Percentiles rank a stretch among this genome's conserved stretches.
Evolutionary conservation across 768 basidiomycete species (phyloP).

Genomic region (Lactifluus rugatus): DNA sequence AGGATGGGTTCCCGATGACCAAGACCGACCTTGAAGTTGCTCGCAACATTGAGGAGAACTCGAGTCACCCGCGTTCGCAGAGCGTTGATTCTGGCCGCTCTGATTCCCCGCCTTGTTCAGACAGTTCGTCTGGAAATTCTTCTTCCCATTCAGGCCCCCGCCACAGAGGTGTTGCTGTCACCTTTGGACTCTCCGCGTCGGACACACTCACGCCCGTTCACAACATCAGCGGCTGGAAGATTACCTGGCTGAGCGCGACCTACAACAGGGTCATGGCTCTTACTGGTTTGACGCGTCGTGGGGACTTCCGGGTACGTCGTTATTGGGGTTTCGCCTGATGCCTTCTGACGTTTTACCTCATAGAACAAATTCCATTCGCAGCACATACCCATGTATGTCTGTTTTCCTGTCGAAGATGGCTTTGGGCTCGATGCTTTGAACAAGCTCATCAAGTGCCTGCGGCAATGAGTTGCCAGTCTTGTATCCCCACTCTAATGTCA

Average conservation of each 20-base stretch:
- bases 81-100: slow-evolving; percentile 7
- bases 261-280: slow-evolving; percentile 33
- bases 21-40: slow-evolving; percentile 1
- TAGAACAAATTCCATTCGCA: slow-evolving; percentile 40
- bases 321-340: too few species aligned
- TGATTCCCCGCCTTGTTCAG: neutral
- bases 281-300: slow-evolving; percentile 33
- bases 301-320: slow-evolving; percentile 35
- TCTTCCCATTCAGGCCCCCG: slow-evolving; percentile 14
- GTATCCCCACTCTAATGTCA: neutral
- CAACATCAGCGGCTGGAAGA: slow-evolving; percentile 40
- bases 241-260: slow-evolving; percentile 35
- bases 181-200: slow-evolving; percentile 42
- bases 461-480: slow-evolving; percentile 5
- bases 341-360: neutral
- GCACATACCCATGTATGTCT: slow-evolving; percentile 39
- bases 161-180: slow-evolving; percentile 29
- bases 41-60: slow-evolving; percentile 1
- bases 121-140: slow-evolving; percentile 3
- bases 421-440: slow-evolving; percentile 40
- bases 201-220: slow-evolving; percentile 31
- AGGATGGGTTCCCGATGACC: neutral
- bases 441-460: slow-evolving; percentile 29
- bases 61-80: slow-evolving; percentile 1
- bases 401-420: slow-evolving; percentile 37